phyloP scores from a whole-genome alignment of 257 asterid species.

The Solanum gracilifrons region DNA sequence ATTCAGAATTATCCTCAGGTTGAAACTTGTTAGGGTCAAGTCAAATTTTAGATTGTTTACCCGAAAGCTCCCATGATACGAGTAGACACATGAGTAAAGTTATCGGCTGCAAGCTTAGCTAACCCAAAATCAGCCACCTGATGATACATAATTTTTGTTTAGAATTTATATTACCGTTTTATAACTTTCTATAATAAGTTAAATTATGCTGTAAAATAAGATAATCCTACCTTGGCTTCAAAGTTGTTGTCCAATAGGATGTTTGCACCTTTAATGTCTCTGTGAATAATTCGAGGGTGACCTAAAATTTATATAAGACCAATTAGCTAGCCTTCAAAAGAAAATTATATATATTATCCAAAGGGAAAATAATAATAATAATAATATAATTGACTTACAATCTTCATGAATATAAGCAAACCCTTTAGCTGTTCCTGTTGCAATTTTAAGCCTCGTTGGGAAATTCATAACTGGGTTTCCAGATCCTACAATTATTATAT shows the following conservation, averaged over 20 bases:
- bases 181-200: neutral
- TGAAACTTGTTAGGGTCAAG: neutral
- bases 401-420: conserved; percentile 87
- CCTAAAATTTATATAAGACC: conserved; percentile 11
- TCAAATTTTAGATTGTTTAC: conserved; percentile 16
- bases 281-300: conserved; percentile 39
- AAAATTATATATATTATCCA: neutral
- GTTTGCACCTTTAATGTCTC: conserved; percentile 42
- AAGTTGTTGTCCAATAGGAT: conserved; percentile 31
- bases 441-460: conserved; percentile 65
- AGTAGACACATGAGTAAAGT: conserved; percentile 73
- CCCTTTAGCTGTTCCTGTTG: conserved; percentile 83
- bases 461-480: conserved; percentile 64
- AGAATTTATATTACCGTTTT: neutral
- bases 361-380: neutral
- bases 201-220: neutral
- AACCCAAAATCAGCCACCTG: conserved; percentile 93
- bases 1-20: neutral
- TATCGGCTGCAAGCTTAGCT: conserved; percentile 78
- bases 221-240: conserved; percentile 30
- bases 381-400: conserved; percentile 25
- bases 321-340: neutral
- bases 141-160: neutral
- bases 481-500: conserved; percentile 30
- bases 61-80: conserved; percentile 98